Evolutionary conservation across 306 rosid species (phyloP), one percentile per base, ranked within the genome.

Genomic region (Rosa multiflora): DNA sequence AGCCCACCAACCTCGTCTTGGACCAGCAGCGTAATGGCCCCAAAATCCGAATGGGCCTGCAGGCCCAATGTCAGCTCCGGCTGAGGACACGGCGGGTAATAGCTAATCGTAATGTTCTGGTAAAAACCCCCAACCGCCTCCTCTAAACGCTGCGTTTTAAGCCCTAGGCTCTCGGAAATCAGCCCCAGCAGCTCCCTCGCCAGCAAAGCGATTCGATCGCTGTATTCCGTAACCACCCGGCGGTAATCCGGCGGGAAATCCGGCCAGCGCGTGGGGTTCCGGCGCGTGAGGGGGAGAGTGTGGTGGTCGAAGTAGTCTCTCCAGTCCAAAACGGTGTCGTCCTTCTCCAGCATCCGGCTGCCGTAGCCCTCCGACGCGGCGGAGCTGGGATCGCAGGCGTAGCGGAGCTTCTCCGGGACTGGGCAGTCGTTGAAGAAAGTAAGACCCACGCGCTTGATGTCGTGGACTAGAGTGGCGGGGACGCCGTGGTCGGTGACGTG

Each of bases 241-340:
- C 97, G 79, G 83, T 94, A 88, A 48, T 81, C 81, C 4, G 87
- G 29, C 1, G 94, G 90, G 55, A 83, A 92, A 10, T 87, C 52
- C 4, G 99, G 97, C 98, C 99, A 95, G 3, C 82, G 78, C 70
- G 77, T 63, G 59, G 97, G 91, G 83, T 94, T 72, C 21, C 97
- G 93, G 37, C 99, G 98, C 47, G 90, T 85, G 53, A 92, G 87
- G 4, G 98, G 99, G 5, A 91, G 77, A 1, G 98, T 91, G 79
- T 95, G 98, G 85, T 95, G 98, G 52, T 95, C 93, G 75, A 95
- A 92, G 85, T 92, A 95, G 77, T 95, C 98, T 73, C 98, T 88
- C 99, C 99, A 95, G 74, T 95, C 99, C 51, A 95, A 67, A 32
- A 61, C 89, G 67, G 80, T 53, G 58, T 85, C 84, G 75, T 84